Base-by-base conservation (phyloP, 2,329 filamentous ascomycete species). In the Escovopsis sp. region DNA sequence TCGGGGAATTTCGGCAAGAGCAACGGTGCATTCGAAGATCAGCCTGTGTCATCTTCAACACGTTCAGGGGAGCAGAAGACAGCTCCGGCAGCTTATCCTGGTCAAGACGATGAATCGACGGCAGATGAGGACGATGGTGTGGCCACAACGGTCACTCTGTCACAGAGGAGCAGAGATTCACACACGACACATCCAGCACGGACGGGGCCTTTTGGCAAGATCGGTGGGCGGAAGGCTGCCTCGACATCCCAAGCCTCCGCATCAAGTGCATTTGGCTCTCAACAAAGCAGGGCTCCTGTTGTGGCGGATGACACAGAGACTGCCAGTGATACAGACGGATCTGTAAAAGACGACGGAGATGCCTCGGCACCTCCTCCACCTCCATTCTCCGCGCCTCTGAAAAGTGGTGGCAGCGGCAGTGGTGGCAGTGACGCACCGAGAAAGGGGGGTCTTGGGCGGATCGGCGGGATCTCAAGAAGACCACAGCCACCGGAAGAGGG, bases 21-120 rank as follows among this genome's bases (percentile, higher is more conserved):
- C 10, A 66, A 67, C n/a, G 65, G 65, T 36, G 70, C 71, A 42
- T 74, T 73, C 38, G 65, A 74, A 46, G 57, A 72, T 7, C 71
- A 72, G 45, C 56, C 60, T 15, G 70, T 68, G 2, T 69, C 69
- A 3, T 62, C 65, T 12, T 57, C 57, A 35, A 53, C 63, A 34
- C 48, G 46, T 37, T 50, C 57, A 11, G 49, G 51, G 27, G 45
- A 49, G 35, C 59, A 53, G 24, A 47, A 45, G 37, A 39, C 43
- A 30, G 43, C 37, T 33, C 43, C 39, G 35, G 47, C 34, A 13
- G 38, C 32, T 38, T 43, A 34, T 39, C 39, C 43, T 39, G 47
- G 41, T 38, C 38, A 45, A n/a, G 53, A 57, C 16, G 56, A 59
- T 42, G 50, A 40, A 4, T 56, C 51, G n/a, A 62, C 59, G 9